Conservation (phyloP, 1,284 basidiomycete species). For the Irpex lacteus region DNA sequence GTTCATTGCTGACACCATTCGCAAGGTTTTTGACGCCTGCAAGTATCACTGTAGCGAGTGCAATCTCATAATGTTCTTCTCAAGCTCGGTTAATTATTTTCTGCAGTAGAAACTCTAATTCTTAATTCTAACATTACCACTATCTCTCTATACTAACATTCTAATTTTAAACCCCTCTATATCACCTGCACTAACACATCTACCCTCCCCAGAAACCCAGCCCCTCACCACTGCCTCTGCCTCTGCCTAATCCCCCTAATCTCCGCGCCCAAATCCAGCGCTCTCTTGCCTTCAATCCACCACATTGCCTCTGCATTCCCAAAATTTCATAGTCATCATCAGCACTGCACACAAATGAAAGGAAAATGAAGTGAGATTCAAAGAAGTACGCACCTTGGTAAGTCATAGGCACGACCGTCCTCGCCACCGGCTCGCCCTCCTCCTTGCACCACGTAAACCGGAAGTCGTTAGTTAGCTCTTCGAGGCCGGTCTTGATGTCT, state of each 20-base stretch:
- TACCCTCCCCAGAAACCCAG: no score
- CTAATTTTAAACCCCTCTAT: no score
- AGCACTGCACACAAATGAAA: no score
- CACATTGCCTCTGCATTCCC: slow-evolving; percentile 75
- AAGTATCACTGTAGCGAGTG: no score
- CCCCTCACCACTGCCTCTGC: background rate
- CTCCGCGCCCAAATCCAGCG: slow-evolving; percentile 58
- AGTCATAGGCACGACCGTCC: slow-evolving; percentile 68
- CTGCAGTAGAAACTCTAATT: no score
- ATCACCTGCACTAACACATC: no score
- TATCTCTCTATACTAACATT: no score
- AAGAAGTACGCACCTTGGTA: slow-evolving; percentile 46
- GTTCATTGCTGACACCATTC: no score
- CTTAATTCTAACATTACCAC: no score
- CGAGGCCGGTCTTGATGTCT: slow-evolving; percentile 66
- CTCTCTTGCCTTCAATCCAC: slow-evolving; percentile 76
- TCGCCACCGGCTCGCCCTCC: slow-evolving; percentile 38
- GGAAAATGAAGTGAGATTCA: background rate
- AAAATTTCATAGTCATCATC: background rate
- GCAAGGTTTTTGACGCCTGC: no score
- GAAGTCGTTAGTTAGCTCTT: slow-evolving; percentile 71
- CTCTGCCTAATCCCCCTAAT: slow-evolving; percentile 31
- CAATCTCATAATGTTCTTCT: no score
- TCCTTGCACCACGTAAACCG: slow-evolving; percentile 64
- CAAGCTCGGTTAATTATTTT: no score